Evolutionary conservation across 1,139 yeast species (phyloP), one percentile per base, ranked within the genome.

Genomic region (Kodamaea plutei): DNA sequence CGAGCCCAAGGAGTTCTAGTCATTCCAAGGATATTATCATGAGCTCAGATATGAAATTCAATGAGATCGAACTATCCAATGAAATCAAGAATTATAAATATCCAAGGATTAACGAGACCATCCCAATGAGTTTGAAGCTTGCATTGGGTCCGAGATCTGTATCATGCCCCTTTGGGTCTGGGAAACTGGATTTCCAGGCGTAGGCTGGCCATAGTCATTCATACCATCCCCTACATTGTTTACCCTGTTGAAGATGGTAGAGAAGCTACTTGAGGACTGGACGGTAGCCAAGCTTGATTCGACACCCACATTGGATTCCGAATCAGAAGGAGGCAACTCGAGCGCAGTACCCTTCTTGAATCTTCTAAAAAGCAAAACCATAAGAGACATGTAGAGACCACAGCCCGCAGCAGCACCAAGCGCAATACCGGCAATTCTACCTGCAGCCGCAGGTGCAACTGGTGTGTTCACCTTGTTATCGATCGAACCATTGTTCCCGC

Each of bases 351-450:
- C 55, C 49, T 61, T 61, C 43, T 57, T 64, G 44, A 47, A 63
- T 41, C 59, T 56, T 45, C 55, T 63, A 54, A 68, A 68, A 34
- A 68, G 50, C 23, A 52, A 48, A 23, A 67, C 60, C 69, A 81
- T 68, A 25, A 75, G 59, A 1, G 73, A 60, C 52, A 80, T 60
- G 53, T 79, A 81, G 15, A 71, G 52, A 5, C 70, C 61, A 35
- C 79, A 74, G 33, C 89, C 91, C 16, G 73, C 72, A 15, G 79
- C 75, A n/a, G 84, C 75, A 35, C 88, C 88, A 29, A 80, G 61
- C 16, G 81, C 69, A 20, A 79, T 63, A 21, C 82, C 84, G 12
- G 77, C 72, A 26, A 77, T 62, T 36, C 64, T 65, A 15, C 68
- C 72, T 29, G 61, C 63, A 36, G 53, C 52, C 24, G 49, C 36